A percentile compares a stretch with the other conserved stretches of the same genome.
Conservation (phyloP, 208 protist genomes). For the Balamuthia mandrillaris region DNA sequence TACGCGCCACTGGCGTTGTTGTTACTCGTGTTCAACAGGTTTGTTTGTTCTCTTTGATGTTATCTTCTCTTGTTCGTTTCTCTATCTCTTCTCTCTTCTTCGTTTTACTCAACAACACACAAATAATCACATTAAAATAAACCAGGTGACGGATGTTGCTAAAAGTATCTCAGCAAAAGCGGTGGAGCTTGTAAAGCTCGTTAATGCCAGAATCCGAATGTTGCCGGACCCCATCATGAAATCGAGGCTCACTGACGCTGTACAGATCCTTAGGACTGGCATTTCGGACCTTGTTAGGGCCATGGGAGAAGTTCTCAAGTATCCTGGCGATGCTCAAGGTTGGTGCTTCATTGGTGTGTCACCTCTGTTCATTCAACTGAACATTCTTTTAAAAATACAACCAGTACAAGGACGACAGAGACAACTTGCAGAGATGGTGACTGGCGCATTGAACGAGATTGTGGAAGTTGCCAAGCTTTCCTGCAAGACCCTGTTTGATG, state of each 20-base stretch:
- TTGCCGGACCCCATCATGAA: slow-evolving; percentile 4
- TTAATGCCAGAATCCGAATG: neutral
- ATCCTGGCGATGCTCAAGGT: neutral
- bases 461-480: slow-evolving; percentile 20
- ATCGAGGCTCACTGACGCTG: neutral
- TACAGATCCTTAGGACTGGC: neutral
- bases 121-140: neutral
- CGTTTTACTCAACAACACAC: no score
- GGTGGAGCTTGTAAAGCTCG: slow-evolving; percentile 15
- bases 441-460: slow-evolving; percentile 23
- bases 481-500: slow-evolving; percentile 27
- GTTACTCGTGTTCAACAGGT: no score
- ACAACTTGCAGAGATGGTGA: no score
- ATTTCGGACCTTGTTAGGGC: slow-evolving; percentile 2
- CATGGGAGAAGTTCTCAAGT: slow-evolving; percentile 30
- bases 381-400: no score
- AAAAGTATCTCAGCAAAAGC: neutral
- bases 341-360: no score
- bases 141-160: slow-evolving; percentile 21
- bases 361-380: no score
- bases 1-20: no score
- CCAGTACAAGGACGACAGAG: no score
- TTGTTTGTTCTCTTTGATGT: no score
- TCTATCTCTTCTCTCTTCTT: no score
- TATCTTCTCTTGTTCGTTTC: no score